Percentiles rank a stretch among this genome's conserved stretches.
These are phyloP conservation scores for Ophidiomyces ophidiicola DNA, from an alignment of 2,329 filamentous ascomycete genomes.

Conservation along the genomic window DNA sequence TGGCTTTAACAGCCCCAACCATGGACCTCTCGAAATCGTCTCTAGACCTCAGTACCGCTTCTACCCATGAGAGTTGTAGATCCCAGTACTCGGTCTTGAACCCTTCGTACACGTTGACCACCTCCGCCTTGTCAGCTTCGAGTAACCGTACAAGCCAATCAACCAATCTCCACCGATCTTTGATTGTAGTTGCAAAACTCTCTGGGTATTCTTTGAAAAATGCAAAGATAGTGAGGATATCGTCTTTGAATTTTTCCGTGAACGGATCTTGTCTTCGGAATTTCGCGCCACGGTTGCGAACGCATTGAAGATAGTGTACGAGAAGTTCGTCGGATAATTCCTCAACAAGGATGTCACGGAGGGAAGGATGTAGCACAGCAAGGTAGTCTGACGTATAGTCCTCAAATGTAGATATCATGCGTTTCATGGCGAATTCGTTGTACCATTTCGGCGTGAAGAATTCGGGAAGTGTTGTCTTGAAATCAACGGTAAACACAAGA, in stretches of 20 bases:
- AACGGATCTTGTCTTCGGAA: conserved; percentile 80
- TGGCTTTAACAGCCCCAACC: conserved; percentile 75
- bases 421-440: conserved; percentile 69
- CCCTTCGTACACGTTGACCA: conserved; percentile 65
- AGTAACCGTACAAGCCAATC: conserved; percentile 71
- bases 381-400: conserved; percentile 88
- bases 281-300: conserved; percentile 81
- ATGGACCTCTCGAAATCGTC: conserved; percentile 91
- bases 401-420: conserved; percentile 87
- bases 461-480: conserved; percentile 66
- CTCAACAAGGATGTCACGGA: conserved; percentile 84
- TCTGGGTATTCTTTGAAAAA: conserved; percentile 68
- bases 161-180: conserved; percentile 83
- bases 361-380: conserved; percentile 68
- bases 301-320: conserved; percentile 66
- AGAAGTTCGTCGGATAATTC: conserved; percentile 88
- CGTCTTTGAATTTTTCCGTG: conserved; percentile 85
- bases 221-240: conserved; percentile 78
- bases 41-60: conserved; percentile 70
- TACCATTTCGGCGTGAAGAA: conserved; percentile 95
- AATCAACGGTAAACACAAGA: conserved; percentile 83
- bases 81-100: conserved; percentile 91
- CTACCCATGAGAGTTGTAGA: conserved; percentile 87
- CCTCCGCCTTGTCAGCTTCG: conserved; percentile 57
- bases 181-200: conserved; percentile 60